phyloP scores from a whole-genome alignment of 1,284 basidiomycete genomes.

The Marasmius fiardii region DNA sequence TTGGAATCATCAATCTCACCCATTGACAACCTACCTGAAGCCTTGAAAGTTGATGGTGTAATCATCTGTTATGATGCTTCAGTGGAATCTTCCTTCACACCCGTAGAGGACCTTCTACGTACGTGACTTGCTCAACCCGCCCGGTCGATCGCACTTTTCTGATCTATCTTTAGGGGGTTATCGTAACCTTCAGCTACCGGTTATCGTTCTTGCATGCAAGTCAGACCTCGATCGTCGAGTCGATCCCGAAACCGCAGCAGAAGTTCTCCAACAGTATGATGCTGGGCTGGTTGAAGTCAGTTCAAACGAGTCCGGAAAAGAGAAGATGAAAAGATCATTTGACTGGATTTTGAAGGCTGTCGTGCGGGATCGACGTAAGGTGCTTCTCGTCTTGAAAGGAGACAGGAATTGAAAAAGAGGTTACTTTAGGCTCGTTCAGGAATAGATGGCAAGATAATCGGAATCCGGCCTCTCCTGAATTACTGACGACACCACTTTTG shows the following conservation, averaged over 20 bases:
- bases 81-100: slow-evolving; percentile 53
- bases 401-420: slow-evolving; percentile 1
- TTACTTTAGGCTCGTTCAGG: slow-evolving; percentile 26
- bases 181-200: slow-evolving; percentile 49
- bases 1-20: slow-evolving; percentile 16
- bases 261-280: slow-evolving; percentile 50
- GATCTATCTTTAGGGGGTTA: slow-evolving; percentile 45
- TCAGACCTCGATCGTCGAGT: slow-evolving; percentile 58
- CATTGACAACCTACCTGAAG: slow-evolving; percentile 37
- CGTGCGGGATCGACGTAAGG: slow-evolving; percentile 49
- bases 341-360: slow-evolving; percentile 63
- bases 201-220: slow-evolving; percentile 75
- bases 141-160: slow-evolving; percentile 2
- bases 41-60: slow-evolving; percentile 62
- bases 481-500: slow-evolving; percentile 41
- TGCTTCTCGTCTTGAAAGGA: slow-evolving; percentile 3
- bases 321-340: slow-evolving; percentile 64
- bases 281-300: slow-evolving; percentile 68
- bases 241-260: slow-evolving; percentile 49
- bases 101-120: slow-evolving; percentile 65
- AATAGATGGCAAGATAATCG: slow-evolving; percentile 42
- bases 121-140: slow-evolving; percentile 31
- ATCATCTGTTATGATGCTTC: slow-evolving; percentile 76
- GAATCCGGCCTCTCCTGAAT: slow-evolving; percentile 70
- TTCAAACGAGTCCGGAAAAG: slow-evolving; percentile 46